Evolutionary conservation across 2,329 filamentous ascomycete genomes (phyloP).

Genomic region (Colletotrichum sublineola): DNA sequence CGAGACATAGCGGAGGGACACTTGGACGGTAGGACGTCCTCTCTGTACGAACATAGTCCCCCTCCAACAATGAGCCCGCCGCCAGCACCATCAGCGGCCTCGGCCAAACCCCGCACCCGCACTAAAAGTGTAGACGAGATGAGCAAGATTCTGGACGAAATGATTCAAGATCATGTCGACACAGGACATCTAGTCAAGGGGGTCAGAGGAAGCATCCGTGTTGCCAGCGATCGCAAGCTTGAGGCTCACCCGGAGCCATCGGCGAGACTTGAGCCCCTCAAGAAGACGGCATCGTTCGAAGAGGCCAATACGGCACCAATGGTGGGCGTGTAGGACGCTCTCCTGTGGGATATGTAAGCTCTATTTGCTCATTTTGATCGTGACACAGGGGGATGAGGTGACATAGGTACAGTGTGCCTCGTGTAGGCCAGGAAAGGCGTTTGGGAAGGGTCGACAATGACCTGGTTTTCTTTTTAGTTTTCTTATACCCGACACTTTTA

Average conservation of each 20-base stretch:
- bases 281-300: slow-evolving; percentile 52
- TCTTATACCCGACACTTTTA: slow-evolving; percentile 55
- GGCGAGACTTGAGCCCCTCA: slow-evolving; percentile 55
- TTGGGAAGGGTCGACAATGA: slow-evolving; percentile 30
- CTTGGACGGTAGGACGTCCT: slow-evolving; percentile 47
- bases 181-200: slow-evolving; percentile 78
- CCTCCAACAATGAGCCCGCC: slow-evolving; percentile 41
- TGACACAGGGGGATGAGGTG: neutral
- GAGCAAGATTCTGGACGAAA: slow-evolving; percentile 93
- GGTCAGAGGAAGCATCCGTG: slow-evolving; percentile 74
- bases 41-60: slow-evolving; percentile 43
- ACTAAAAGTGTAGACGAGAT: slow-evolving; percentile 88
- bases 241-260: slow-evolving; percentile 52
- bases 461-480: slow-evolving; percentile 30
- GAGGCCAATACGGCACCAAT: slow-evolving; percentile 44
- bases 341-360: slow-evolving; percentile 42
- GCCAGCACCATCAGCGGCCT: slow-evolving; percentile 28
- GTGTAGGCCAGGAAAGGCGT: slow-evolving; percentile 35
- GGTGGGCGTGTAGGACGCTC: slow-evolving; percentile 37
- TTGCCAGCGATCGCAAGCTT: slow-evolving; percentile 61
- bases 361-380: slow-evolving; percentile 9
- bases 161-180: slow-evolving; percentile 92
- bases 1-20: slow-evolving; percentile 80
- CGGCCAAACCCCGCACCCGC: slow-evolving; percentile 58
- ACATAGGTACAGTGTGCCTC: slow-evolving; percentile 15